Percentiles rank a stretch among this genome's conserved stretches.
These are phyloP conservation scores for Chlorella sp. DNA, from an alignment of 139 green algal genomes.

Conservation along the genomic window DNA sequence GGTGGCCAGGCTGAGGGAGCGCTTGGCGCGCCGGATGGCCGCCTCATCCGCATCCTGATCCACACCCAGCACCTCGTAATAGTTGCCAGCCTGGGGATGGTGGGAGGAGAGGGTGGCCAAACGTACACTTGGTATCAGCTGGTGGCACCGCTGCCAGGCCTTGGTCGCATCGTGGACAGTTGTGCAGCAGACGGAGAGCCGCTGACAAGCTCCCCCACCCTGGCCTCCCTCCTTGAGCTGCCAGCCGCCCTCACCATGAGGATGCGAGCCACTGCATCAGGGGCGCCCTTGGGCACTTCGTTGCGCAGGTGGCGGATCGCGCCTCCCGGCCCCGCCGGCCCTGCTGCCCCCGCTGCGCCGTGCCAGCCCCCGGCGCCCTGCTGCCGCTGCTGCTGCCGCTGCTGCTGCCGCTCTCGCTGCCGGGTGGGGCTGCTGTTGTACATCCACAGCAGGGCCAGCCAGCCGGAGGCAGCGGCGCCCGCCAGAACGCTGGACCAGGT, in stretches of 20 bases:
- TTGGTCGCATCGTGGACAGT: too few relatives aligned
- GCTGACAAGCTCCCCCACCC: too few relatives aligned
- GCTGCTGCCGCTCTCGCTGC: too few relatives aligned
- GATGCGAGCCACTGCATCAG: constrained; percentile 8
- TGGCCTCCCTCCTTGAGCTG: too few relatives aligned
- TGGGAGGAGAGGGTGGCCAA: too few relatives aligned
- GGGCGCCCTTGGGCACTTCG: constrained; percentile 12
- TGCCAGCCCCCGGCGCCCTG: neutral
- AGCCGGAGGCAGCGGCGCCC: neutral
- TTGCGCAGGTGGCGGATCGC: constrained; percentile 14
- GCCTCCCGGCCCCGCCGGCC: neutral
- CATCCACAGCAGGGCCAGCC: neutral
- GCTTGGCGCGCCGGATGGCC: constrained; percentile 31
- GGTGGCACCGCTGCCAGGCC: too few relatives aligned
- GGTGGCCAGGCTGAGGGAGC: constrained; percentile 29
- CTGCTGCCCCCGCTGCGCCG: neutral
- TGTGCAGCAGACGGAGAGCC: too few relatives aligned
- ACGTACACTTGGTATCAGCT: too few relatives aligned
- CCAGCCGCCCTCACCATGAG: constrained; percentile 7
- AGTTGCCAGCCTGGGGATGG: constrained; percentile 16
- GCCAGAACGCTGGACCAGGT: neutral
- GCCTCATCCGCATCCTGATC: neutral
- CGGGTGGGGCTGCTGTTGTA: neutral
- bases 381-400: neutral
- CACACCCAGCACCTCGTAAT: constrained; percentile 33